Evolutionary conservation across 768 basidiomycete genomes (phyloP).

Genomic region (Tylopilus balloui): DNA sequence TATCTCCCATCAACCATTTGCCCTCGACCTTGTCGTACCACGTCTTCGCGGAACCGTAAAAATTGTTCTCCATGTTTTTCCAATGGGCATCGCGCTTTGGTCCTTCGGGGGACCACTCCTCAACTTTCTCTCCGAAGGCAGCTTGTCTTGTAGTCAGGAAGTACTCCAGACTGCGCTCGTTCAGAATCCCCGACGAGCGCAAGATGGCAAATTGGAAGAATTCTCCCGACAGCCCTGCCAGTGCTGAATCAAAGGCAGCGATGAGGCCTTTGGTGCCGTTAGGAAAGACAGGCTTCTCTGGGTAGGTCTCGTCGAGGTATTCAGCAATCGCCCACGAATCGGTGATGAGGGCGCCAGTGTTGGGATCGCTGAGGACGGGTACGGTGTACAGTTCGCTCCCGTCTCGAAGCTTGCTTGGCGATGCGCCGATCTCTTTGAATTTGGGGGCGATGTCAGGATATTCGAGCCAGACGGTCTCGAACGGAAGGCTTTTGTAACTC

Average conservation of each 20-base stretch:
- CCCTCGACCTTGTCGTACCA: conserved; percentile 25
- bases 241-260: conserved; percentile 13
- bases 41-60: conserved; percentile 4
- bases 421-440: conserved; percentile 26
- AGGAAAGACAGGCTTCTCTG: conserved; percentile 29
- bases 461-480: conserved; percentile 33
- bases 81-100: conserved; percentile 31
- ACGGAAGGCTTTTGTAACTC: conserved; percentile 32
- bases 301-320: conserved; percentile 36
- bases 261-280: conserved; percentile 21
- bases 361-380: conserved; percentile 34
- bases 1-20: conserved; percentile 29
- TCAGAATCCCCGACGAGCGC: conserved; percentile 28
- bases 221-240: not conserved
- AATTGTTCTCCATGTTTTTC: conserved; percentile 16
- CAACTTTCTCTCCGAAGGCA: conserved; percentile 34
- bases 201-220: conserved; percentile 17
- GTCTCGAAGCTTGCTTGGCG: conserved; percentile 15
- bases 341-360: conserved; percentile 24
- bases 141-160: conserved; percentile 36
- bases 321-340: conserved; percentile 32
- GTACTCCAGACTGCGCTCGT: conserved; percentile 33
- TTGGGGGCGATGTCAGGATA: conserved; percentile 29
- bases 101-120: conserved; percentile 37
- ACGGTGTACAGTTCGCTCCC: conserved; percentile 27